A percentile compares a stretch with the other conserved stretches of the same genome.
Conservation (phyloP, 2,329 filamentous ascomycete species). For the Talaromyces sp. region DNA sequence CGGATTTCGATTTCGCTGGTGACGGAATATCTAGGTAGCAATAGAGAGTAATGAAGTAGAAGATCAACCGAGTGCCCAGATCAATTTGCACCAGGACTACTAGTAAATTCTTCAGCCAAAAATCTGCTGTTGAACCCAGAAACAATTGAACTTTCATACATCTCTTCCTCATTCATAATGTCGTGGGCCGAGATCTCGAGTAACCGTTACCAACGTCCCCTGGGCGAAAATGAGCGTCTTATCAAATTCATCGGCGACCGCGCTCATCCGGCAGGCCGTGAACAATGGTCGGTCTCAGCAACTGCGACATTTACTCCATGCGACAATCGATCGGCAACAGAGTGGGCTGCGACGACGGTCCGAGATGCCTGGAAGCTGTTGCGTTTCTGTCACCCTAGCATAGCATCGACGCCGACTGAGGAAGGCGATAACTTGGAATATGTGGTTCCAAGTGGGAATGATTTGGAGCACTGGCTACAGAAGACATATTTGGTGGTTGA, state of each 20-base stretch:
- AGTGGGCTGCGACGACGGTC: not conserved
- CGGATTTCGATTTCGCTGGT: not conserved
- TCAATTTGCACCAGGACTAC: not conserved
- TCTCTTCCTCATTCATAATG: not conserved
- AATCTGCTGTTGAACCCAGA: no score
- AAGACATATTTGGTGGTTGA: not conserved
- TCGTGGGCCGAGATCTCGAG: not conserved
- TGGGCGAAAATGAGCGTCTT: conserved; percentile 11
- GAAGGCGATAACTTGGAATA: not conserved
- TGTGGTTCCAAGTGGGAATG: not conserved
- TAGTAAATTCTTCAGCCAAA: no score
- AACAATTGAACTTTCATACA: not conserved
- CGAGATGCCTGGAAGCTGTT: conserved; percentile 11
- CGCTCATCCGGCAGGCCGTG: conserved; percentile 9
- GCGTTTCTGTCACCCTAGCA: conserved; percentile 8
- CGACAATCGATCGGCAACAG: not conserved
- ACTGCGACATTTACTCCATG: not conserved
- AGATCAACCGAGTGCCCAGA: not conserved
- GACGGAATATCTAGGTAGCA: no score
- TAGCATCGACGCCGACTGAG: not conserved
- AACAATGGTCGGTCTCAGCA: conserved; percentile 14
- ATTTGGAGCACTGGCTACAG: not conserved
- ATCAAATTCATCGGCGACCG: conserved; percentile 15
- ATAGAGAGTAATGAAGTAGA: not conserved
- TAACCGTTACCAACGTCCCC: not conserved